phyloP scores from a whole-genome alignment of 129 eudicot species.

The Glebionis coronaria region DNA sequence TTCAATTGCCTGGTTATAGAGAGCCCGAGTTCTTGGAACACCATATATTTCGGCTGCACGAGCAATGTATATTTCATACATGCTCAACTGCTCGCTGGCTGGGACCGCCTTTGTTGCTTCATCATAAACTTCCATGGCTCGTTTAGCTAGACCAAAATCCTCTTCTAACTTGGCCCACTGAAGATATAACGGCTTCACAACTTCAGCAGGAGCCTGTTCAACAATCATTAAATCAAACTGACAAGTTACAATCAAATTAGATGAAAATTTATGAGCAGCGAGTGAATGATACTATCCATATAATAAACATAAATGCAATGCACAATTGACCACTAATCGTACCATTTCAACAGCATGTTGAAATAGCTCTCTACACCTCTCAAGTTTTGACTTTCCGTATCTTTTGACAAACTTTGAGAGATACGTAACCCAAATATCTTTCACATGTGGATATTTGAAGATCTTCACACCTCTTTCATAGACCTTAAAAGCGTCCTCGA shows the following conservation, averaged over 20 bases:
- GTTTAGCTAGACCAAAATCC: slow-evolving; percentile 80
- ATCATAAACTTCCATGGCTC: slow-evolving; percentile 91
- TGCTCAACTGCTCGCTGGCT: slow-evolving; percentile 73
- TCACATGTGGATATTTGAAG: slow-evolving; percentile 90
- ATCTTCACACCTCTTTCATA: slow-evolving; percentile 96
- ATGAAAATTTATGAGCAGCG: background rate
- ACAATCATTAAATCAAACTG: slow-evolving; percentile 1
- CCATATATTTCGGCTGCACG: slow-evolving; percentile 98
- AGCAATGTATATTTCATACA: slow-evolving; percentile 92
- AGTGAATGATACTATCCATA: background rate
- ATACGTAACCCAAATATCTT: slow-evolving; percentile 96
- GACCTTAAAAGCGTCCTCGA: slow-evolving; percentile 95
- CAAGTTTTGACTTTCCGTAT: slow-evolving; percentile 87
- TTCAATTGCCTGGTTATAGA: slow-evolving; percentile 87
- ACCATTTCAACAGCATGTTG: slow-evolving; percentile 95
- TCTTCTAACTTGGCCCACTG: slow-evolving; percentile 94
- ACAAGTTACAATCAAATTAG: background rate
- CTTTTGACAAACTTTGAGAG: slow-evolving; percentile 90
- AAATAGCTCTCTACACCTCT: slow-evolving; percentile 81
- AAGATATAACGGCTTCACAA: slow-evolving; percentile 83
- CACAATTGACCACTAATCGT: slow-evolving; percentile 12
- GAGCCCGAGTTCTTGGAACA: slow-evolving; percentile 82
- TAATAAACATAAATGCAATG: background rate
- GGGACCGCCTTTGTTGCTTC: slow-evolving; percentile 94
- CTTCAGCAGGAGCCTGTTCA: slow-evolving; percentile 80